A percentile compares a stretch with the other conserved stretches of the same genome.
Evolutionary conservation across 257 asterid genomes (phyloP).

Genomic region (Rauvolfia tetraphylla): DNA sequence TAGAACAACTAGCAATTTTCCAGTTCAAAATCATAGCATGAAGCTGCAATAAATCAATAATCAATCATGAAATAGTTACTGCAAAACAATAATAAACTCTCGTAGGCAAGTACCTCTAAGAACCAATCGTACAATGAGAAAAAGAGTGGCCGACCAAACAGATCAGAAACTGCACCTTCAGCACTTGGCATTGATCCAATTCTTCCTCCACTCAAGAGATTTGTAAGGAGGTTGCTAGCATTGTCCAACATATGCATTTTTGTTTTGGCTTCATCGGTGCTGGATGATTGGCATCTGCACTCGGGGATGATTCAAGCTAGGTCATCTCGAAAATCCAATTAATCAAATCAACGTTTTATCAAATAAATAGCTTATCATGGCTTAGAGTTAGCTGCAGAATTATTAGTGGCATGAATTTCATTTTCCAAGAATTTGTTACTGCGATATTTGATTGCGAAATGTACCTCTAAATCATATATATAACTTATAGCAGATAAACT

Average conservation of each 20-base stretch:
- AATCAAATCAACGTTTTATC: neutral
- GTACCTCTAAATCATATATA: neutral
- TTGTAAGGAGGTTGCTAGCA: constrained; percentile 92
- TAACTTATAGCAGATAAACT: neutral
- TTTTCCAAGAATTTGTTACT: neutral
- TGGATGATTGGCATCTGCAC: constrained; percentile 69
- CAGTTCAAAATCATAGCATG: neutral
- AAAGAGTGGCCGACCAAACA: constrained; percentile 82
- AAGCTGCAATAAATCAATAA: neutral
- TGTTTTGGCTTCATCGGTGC: constrained; percentile 59
- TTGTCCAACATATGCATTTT: constrained; percentile 64
- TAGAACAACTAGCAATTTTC: neutral
- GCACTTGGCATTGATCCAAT: constrained; percentile 86
- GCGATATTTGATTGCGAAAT: neutral
- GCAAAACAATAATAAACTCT: neutral
- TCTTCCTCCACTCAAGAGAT: constrained; percentile 77
- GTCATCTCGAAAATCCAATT: neutral
- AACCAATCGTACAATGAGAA: constrained; percentile 92
- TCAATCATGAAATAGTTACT: neutral
- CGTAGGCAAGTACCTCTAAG: constrained; percentile 54
- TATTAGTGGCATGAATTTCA: neutral
- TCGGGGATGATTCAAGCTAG: neutral
- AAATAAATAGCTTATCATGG: neutral
- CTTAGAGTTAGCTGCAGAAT: neutral
- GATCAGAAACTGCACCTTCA: constrained; percentile 96